A percentile compares a stretch with the other conserved stretches of the same genome.
These are phyloP conservation scores for Linum tenue DNA, from an alignment of 345 rosid species.

Conservation along the genomic window DNA sequence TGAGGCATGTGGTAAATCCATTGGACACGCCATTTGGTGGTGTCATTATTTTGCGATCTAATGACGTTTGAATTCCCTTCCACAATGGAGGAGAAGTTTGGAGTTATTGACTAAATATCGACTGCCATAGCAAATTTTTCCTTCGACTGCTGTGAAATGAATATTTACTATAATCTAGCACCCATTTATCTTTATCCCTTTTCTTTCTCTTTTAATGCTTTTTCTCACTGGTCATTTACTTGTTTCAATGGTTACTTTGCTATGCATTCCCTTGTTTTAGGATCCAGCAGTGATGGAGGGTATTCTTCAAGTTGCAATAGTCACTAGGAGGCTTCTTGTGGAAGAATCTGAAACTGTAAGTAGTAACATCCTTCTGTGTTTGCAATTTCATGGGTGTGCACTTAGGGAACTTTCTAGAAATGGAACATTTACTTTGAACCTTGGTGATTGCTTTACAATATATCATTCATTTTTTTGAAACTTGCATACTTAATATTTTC, in stretches of 20 bases:
- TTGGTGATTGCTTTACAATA: neutral
- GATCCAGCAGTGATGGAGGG: conserved; percentile 60
- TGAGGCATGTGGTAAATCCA: conserved; percentile 50
- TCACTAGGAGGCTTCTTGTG: conserved; percentile 73
- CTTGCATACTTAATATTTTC: conserved; percentile 17
- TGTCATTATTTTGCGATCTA: too few relatives aligned
- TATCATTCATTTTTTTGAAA: conserved; percentile 8
- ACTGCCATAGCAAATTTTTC: too few relatives aligned
- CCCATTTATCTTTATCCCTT: neutral
- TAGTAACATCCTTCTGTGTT: conserved; percentile 5
- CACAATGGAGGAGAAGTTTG: neutral
- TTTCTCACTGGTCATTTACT: neutral
- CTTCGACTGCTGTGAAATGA: too few relatives aligned
- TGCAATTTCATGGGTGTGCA: neutral
- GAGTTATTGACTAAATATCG: neutral
- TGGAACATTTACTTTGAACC: neutral
- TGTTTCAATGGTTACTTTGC: neutral
- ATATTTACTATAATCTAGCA: too few relatives aligned
- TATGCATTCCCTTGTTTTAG: conserved; percentile 28
- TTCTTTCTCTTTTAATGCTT: neutral
- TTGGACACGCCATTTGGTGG: neutral
- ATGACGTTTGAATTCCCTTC: neutral
- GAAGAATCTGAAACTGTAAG: conserved; percentile 83
- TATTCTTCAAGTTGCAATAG: conserved; percentile 72
- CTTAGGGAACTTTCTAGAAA: neutral